Base-by-base conservation (phyloP, 331 rosid species). In the Dryas integrifolia region DNA sequence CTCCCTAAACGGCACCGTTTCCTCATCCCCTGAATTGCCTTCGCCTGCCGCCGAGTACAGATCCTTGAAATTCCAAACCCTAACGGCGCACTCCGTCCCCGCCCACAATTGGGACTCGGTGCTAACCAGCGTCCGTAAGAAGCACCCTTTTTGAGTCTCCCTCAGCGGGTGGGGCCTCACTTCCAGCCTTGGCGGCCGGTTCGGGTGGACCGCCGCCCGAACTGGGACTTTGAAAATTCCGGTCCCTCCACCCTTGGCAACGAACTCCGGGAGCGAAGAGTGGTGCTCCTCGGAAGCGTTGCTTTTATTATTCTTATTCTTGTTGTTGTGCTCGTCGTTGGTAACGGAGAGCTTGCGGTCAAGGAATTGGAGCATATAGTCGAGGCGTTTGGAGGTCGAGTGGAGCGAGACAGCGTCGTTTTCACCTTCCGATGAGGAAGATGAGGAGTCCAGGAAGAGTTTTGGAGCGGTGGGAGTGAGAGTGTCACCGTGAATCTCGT, bases 351-450 rank as follows among this genome's bases (percentile, higher is more conserved):
- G 90, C 77, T 89, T 89, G 47, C 97, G 92, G 76, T 94, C 97
- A 40, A 91, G 96, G 71, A 94, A 94, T 55, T 91, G 97, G 30
- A 91, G 97, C 97, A 94, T 89, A 72, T 82, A 83, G 39, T 94
- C 92, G 65, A 94, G 92, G 63, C 98, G 98, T 59, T 77, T 86
- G 77, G 88, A 83, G 18, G 98, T 88, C 79, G 90, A 90, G 51
- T 83, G 87, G 70, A 93, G 81, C n/a, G 92, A 67, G 3, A 75
- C 77, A 71, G 64, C 80, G 59, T 57, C 81, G 58, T 52, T 46
- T 24, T 82, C 76, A 65, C 72, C 80, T 24, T 72, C 86, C 53
- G 77, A 75, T 12, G 84, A 80, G 50, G 78, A 49, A 14, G 55
- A 43, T 41, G 72, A 70, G 7, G 86, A 76, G 43, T 72, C 78